Conservation (phyloP, 306 rosid genomes). For the Luffa acutangula region DNA sequence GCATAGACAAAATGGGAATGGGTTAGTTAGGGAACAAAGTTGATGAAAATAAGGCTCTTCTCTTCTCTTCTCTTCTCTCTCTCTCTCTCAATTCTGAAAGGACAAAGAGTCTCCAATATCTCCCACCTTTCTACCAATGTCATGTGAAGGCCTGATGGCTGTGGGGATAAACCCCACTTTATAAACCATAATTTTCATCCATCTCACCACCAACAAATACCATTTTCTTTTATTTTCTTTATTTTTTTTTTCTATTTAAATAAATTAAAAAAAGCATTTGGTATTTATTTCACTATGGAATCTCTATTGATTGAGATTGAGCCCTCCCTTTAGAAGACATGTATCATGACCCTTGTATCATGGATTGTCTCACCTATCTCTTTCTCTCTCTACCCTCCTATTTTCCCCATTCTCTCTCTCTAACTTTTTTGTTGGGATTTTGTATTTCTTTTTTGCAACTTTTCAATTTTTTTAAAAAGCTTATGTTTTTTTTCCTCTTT, state of each 20-base stretch:
- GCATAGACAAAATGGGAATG: neutral
- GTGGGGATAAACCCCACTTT: conserved; percentile 35
- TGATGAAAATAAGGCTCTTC: neutral
- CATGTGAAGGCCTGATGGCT: conserved; percentile 83
- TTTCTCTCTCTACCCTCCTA: conserved; percentile 5
- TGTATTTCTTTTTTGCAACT: neutral
- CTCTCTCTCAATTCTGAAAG: neutral
- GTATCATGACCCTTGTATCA: conserved; percentile 63
- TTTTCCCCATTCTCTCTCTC: conserved; percentile 11
- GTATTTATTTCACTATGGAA: conserved; percentile 41
- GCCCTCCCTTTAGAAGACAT: conserved; percentile 62
- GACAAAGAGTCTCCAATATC: conserved; percentile 20
- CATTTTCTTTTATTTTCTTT: neutral
- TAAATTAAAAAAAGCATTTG: conserved; percentile 28
- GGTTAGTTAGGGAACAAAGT: neutral
- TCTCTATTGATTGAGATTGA: conserved; percentile 56
- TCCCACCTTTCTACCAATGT: conserved; percentile 18
- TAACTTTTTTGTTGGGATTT: neutral
- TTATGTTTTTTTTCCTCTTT: neutral
- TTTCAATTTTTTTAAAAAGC: neutral
- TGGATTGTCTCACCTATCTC: conserved; percentile 55
- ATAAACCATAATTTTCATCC: conserved; percentile 37
- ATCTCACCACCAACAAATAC: conserved; percentile 17
- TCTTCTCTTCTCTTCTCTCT: neutral
- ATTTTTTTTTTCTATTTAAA: neutral